Base-by-base conservation (phyloP, 106 monocot genomes). In the Platanthera zijinensis region DNA sequence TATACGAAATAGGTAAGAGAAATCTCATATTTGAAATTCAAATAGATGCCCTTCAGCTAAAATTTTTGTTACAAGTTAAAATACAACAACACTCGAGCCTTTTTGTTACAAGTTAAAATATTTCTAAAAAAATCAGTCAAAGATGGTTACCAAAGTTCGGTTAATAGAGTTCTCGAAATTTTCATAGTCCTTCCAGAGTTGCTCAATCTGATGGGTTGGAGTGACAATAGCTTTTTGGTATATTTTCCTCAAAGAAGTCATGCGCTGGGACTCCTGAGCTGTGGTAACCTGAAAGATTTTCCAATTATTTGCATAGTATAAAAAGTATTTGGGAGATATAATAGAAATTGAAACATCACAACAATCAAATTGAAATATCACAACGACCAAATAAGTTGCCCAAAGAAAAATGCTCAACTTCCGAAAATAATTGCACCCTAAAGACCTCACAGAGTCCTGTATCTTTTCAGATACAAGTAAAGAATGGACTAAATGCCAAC, bases 111-210 rank as follows among this genome's bases (percentile, higher is more conserved):
- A 50, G 69, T 6, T 62, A 13, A 5, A 0, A 30, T 11, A 48
- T 30, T 22, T 73, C 11, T 76, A 75, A 64, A 39, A 79, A 21
- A 22, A 51, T 21, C 46, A 51, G 18, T 45, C 17, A 79, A 61
- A 2, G 30, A 18, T 46, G 32, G 49, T 83, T 90, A 97, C 97
- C 94, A 97, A 82, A 19, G 89, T 71, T 32, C 94, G 94, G 79
- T 89, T 97, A 80, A 97, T 91, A 84, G 97, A 94, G 77, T 97
- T 97, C 62, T 97, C 97, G 84, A 97, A 97, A 51, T 80, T 86
- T 74, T 97, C 97, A 85, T 97, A 97, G 46, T 97, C 97, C 77
- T 92, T 93, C 97, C 97, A 97, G 19, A 97, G 91, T 73, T 94
- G 91, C 78, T 97, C 97, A 4, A 94, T 74, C 82, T 97, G 86